These are phyloP conservation scores for Beauveria australis DNA, from an alignment of 2,329 filamentous ascomycete species.

Conservation along the genomic window DNA sequence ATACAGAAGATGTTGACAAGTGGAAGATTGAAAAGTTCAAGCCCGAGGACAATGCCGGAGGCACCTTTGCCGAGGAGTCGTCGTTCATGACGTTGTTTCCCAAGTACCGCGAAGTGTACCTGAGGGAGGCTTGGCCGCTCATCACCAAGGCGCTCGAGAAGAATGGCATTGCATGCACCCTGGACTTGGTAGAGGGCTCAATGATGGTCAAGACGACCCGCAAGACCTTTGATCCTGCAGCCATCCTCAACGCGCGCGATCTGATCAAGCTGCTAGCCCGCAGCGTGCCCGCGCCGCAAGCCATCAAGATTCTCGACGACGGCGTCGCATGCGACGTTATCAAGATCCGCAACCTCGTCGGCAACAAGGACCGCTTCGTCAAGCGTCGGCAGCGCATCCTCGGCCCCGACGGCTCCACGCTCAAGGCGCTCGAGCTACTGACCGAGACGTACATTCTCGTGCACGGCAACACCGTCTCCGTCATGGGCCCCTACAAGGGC, in stretches of 20 bases:
- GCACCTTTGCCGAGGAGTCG: conserved; percentile 86
- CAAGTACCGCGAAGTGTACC: conserved; percentile 91
- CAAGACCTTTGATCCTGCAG: conserved; percentile 84
- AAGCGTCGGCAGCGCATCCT: conserved; percentile 90
- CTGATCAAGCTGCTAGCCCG: conserved; percentile 87
- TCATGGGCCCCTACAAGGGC: conserved; percentile 88
- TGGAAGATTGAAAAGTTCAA: conserved; percentile 90
- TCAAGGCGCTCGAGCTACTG: conserved; percentile 88
- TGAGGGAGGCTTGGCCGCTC: conserved; percentile 87
- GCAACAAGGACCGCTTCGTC: conserved; percentile 91
- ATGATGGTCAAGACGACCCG: conserved; percentile 96
- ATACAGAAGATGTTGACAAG: conserved; percentile 94
- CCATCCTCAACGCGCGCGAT: conserved; percentile 89
- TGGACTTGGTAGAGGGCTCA: conserved; percentile 89
- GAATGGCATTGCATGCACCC: conserved; percentile 77
- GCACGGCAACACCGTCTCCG: conserved; percentile 89
- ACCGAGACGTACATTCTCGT: conserved; percentile 91
- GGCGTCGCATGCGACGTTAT: conserved; percentile 89
- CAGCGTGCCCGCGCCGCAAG: conserved; percentile 87
- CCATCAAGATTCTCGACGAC: conserved; percentile 89
- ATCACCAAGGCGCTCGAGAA: conserved; percentile 84
- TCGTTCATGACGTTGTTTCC: conserved; percentile 84
- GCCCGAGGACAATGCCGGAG: conserved; percentile 73
- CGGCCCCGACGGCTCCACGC: conserved; percentile 80
- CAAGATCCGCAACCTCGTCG: conserved; percentile 83